Base-by-base conservation (phyloP, 805 yeast species). In the Yarrowia sp. region DNA sequence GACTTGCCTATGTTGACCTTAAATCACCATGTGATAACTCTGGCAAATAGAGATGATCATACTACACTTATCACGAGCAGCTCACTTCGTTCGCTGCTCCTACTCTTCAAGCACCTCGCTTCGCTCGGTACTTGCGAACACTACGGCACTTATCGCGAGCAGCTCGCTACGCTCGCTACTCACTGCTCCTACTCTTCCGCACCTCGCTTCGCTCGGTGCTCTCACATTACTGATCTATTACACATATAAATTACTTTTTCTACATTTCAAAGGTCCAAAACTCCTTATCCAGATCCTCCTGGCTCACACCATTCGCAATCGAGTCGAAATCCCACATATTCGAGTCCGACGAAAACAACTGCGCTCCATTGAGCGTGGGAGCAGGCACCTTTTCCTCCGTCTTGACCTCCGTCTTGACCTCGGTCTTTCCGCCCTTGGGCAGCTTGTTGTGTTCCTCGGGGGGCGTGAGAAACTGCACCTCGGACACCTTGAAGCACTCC, bases 401-500 rank as follows among this genome's bases (percentile, higher is more conserved):
- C 22, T 14, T 15, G 18, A 14, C 32, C 44, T 47, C 45, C 22
- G 14, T 32, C 57, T 41, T 38, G 18, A 32, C 64, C 36, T 65
- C 67, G n/a, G 68, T 65, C 35, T 65, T 61, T 13, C 8, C 41
- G 13, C 58, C 50, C 47, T 57, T 39, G 58, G 50, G 39, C 10
- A 38, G 57, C 35, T 60, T 64, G 33, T 42, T 43, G 53, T 63
- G 47, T 32, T 71, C 74, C 36, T 68, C 71, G 4, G 74, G 73
- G 13, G 74, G 74, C 4, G 74, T 70, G 18, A 71, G 66, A 38
- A 73, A 68, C 64, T 71, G 71, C 22, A 73, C 67, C 33, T 70
- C 71, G 9, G 69, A 67, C 44, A 70, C 65, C 64, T 69, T 72
- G 65, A 73, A 71, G 9, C 73, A 57, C 13, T 69, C 74, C 17